These are phyloP conservation scores for Lablab purpureus DNA, from an alignment of 306 rosid genomes.

Conservation along the genomic window DNA sequence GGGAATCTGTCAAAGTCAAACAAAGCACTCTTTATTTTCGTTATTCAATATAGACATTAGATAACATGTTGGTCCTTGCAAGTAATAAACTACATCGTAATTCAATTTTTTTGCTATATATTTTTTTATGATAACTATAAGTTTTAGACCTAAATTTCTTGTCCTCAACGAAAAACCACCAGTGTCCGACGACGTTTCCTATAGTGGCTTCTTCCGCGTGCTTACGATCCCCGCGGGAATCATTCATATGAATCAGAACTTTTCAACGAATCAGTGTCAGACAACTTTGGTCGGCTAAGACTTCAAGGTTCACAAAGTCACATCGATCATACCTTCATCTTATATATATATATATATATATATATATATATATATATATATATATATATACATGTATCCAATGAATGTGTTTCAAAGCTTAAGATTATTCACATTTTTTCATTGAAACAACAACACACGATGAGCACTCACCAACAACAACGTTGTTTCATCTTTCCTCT, in stretches of 20 bases:
- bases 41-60: neutral
- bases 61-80: neutral
- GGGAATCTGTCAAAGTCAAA: slow-evolving; percentile 16
- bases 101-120: too few relatives aligned
- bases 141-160: neutral
- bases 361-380: neutral
- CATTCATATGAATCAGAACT: neutral
- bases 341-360: neutral
- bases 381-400: neutral
- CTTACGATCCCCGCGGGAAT: slow-evolving; percentile 11
- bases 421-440: neutral
- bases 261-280: neutral
- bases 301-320: neutral
- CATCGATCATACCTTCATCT: neutral
- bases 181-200: neutral
- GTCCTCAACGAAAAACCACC: neutral
- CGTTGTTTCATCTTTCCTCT: slow-evolving; percentile 19
- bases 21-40: slow-evolving; percentile 1
- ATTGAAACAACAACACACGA: neutral
- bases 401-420: neutral
- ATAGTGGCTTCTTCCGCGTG: neutral
- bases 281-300: neutral
- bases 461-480: slow-evolving; percentile 37
- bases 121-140: neutral
- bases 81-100: neutral